Evolutionary conservation across 495 filamentous ascomycete genomes (phyloP), one percentile per base, ranked within the genome.

Genomic region (Bacidia gigantensis): DNA sequence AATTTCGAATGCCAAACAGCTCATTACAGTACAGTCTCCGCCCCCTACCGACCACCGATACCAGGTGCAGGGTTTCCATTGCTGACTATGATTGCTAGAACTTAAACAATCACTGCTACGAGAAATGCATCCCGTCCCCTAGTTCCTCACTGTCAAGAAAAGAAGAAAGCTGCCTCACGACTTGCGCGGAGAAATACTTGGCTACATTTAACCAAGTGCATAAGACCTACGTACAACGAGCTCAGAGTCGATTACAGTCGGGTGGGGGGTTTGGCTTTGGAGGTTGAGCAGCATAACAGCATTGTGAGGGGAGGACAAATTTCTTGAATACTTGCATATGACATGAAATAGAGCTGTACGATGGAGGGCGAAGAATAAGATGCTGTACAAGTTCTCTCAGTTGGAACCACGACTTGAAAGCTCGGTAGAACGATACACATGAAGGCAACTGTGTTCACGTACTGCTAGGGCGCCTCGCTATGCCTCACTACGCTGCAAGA

Each of bases 141-240:
- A 83, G 87, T 50, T 67, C 74, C 47, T 84, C 83, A 39, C 69
- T 97, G 45, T 87, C 86, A 32, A 66, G 72, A 49, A 74, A 72
- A 60, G 80, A 89, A 69, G 78, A 82, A 66, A 72, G 76, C 42
- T 98, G 92, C 75, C 75, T 90, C 53, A 83, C 82, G 5, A 69
- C 74, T 55, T 98, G 92, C 72, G 92, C 95, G 84, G 87, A 96
- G 65, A 98, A 98, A 71, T 98, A 98, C 73, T 94, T 96, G 76
- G 69, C 73, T 22, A 77, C 86, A 26, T 98, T 93, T 93, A 95
- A 96, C 66, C 71, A 74, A 51, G 84, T 94, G 53, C 87, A 81
- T 67, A 64, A 75, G 53, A 73, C 81, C 23, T 95, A 94, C 64
- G 74, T 95, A 56, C 61, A 61, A 46, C 75, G 87, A 60, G 41